phyloP scores from a whole-genome alignment of 176 grass and related monocot species.

The Eragrostis curvula region DNA sequence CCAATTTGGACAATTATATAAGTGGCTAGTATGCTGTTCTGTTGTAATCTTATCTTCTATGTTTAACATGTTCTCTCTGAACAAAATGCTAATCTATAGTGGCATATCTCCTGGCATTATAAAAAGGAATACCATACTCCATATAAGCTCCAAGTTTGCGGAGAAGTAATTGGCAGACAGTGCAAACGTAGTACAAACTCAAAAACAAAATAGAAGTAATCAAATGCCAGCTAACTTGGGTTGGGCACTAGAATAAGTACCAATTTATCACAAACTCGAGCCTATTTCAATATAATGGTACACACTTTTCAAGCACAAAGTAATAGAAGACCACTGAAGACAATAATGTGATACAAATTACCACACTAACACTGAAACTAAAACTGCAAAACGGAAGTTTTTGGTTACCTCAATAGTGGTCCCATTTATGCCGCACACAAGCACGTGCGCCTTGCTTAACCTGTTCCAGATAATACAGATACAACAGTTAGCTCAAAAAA shows the following conservation, averaged over 20 bases:
- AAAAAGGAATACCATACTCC: not conserved
- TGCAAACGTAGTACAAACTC: not conserved
- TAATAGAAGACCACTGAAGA: not conserved
- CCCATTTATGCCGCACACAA: constrained; percentile 81
- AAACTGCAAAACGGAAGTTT: not conserved
- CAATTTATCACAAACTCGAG: no score
- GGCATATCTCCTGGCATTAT: not conserved
- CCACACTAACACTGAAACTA: not conserved
- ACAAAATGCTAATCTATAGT: no score
- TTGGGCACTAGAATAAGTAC: no score
- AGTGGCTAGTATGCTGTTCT: not conserved
- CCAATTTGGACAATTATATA: not conserved
- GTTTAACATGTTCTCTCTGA: not conserved
- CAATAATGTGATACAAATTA: not conserved
- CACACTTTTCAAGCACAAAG: no score
- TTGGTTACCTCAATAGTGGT: constrained; percentile 70
- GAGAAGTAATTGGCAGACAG: not conserved
- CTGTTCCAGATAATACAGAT: constrained; percentile 47
- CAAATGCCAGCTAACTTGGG: not conserved
- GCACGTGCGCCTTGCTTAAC: constrained; percentile 87
- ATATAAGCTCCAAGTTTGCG: not conserved
- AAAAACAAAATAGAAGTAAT: not conserved
- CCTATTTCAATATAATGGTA: no score
- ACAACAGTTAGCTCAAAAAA: constrained; percentile 9
- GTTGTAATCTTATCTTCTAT: not conserved